Base-by-base conservation (phyloP, 1,139 yeast species). In the Lipomyces yarrowii region DNA sequence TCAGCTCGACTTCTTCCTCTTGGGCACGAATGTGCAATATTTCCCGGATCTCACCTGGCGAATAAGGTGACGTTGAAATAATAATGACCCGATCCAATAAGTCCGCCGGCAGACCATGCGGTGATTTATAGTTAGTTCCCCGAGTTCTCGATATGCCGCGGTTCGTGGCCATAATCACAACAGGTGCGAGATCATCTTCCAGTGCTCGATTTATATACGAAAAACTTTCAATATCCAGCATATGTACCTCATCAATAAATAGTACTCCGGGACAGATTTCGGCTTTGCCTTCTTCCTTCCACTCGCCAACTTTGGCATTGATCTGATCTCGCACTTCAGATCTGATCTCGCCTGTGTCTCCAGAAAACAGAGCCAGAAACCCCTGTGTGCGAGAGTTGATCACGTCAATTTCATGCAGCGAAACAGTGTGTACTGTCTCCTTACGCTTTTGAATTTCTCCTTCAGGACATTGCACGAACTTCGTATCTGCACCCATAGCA, bases 281-380 rank as follows among this genome's bases (percentile, higher is more conserved):
- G 13, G 99, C 99, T 78, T 94, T 96, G 67, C 99, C 99, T 82
- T 96, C 99, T 82, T 96, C 99, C 76, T 90, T 91, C 99, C 99
- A 96, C 80, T 96, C 99, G 39, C 96, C 96, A 64, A 96, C 98
- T 80, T 94, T 94, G 62, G 93, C 86, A 80, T 96, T 94, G 77
- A 96, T 94, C 80, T 96, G 99, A 77, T 93, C 98, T 76, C 99
- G 87, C 51, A 96, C 96, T 79, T 96, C 99, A 13, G 99, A 94
- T 81, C 94, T 92, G 73, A 90, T 89, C 64, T 98, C 98, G 80
- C 93, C 94, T 81, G 94, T 84, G 71, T 96, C 82, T 80, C 94
- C 98, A 57, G 98, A 89, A 77, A 96, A 96, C 70, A 96, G 83
- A 1, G 99, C 99, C 76, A 96, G 82, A 76, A 94, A 94, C 18